Base-by-base conservation (phyloP, 2,329 filamentous ascomycete species). In the Monilinia vaccinii-corymbosi region DNA sequence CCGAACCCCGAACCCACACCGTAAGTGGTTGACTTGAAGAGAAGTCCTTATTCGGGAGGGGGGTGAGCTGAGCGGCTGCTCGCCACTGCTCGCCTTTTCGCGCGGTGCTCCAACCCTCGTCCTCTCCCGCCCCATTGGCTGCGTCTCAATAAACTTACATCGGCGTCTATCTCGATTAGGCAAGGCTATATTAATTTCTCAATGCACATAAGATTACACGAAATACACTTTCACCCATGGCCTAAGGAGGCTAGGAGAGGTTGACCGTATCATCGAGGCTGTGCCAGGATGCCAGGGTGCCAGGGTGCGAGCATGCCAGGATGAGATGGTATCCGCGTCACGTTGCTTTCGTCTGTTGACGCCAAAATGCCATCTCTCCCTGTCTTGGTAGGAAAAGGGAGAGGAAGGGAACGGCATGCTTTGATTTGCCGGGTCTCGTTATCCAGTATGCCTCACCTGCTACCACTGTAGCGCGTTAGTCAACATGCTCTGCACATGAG, bases 131-230 rank as follows among this genome's bases (percentile, higher is more conserved):
- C 50, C 64, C 47, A 71, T 69, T 71, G 67, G 68, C 48, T 57
- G 63, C 63, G 63, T 49, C 64, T 62, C 58, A 49, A 58, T 65
- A 60, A 56, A 60, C 63, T 62, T 64, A 55, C 62, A 32, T 69
- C 69, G 69, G 68, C 68, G 67, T 65, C 65, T 68, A 70, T 68
- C 69, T 71, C 62, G 65, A 71, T 70, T 66, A 63, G 68, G 69
- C 58, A 69, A 67, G 64, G 66, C 64, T 67, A 60, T 59, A 64
- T 62, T 60, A 10, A n/a, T 28, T 48, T 62, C 62, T 60, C 60
- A 46, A 46, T 60, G 58, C 60, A 62, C 57, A 45, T 18, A 42
- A n/a, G 28, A 25, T 36, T 14, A 48, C 21, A 28, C 13, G 6
- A 8, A 38, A 31, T 25, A 34, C 18, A 25, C 25, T 45, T 44